A percentile compares a stretch with the other conserved stretches of the same genome.
These are phyloP conservation scores for Marchantia paleacea DNA, from an alignment of 225 moss, liverwort and hornwort genomes.

Conservation along the genomic window DNA sequence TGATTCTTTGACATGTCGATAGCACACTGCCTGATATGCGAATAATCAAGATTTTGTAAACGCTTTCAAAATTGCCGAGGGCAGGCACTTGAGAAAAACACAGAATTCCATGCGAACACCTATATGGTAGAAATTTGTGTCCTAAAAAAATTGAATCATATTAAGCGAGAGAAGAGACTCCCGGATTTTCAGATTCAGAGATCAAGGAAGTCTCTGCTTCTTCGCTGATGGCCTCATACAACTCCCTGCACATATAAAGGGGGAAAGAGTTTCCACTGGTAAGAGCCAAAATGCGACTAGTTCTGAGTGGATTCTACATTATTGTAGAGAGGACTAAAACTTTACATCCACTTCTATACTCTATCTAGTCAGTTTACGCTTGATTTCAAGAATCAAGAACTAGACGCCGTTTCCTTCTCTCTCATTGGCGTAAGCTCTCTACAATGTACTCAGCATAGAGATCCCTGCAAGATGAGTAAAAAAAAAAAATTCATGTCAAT, in stretches of 20 bases:
- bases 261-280: conserved; percentile 3
- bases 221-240: conserved; percentile 7
- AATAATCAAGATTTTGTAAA: neutral
- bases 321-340: neutral
- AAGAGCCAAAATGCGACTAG: conserved; percentile 6
- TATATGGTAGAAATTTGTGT: neutral
- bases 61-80: neutral
- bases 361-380: conserved; percentile 8
- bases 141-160: neutral
- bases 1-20: neutral
- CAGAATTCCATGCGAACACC: neutral
- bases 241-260: conserved; percentile 16
- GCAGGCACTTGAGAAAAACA: neutral
- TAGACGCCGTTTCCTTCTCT: conserved; percentile 17
- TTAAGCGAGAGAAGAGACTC: neutral
- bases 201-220: conserved; percentile 4
- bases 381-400: conserved; percentile 10
- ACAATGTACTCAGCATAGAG: conserved; percentile 38
- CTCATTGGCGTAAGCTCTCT: conserved; percentile 34
- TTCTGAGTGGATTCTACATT: conserved; percentile 2
- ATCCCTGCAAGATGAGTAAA: conserved; percentile 26
- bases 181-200: neutral
- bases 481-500: conserved; percentile 12
- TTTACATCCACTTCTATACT: neutral
- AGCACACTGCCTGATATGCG: neutral